A percentile compares a stretch with the other conserved stretches of the same genome.
Evolutionary conservation across 352 stramenopile species (phyloP).

Genomic region (Globisporangium echinulatum): DNA sequence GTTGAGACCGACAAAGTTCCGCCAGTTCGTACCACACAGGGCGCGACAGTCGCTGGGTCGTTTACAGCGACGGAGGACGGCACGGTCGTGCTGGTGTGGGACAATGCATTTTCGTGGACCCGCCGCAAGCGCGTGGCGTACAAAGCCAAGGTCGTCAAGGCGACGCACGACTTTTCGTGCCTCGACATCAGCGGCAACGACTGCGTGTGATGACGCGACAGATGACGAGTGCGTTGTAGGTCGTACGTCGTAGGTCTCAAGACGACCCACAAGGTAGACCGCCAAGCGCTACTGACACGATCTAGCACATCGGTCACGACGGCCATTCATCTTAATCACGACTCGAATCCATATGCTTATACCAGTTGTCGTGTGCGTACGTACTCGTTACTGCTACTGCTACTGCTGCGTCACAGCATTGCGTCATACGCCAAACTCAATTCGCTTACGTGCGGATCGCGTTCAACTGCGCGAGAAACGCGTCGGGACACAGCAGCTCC

Average conservation of each 20-base stretch:
- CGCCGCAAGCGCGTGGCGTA: conserved; percentile 64
- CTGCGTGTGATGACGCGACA: conserved; percentile 27
- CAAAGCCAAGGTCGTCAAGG: conserved; percentile 77
- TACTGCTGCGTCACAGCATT: too few relatives aligned
- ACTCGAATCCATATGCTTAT: too few relatives aligned
- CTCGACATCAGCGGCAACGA: conserved; percentile 73
- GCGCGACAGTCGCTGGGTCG: conserved; percentile 35
- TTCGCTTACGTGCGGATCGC: conserved; percentile 41
- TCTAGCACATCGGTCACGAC: not conserved
- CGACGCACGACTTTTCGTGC: conserved; percentile 64
- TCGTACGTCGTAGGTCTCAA: too few relatives aligned
- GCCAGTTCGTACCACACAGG: conserved; percentile 29
- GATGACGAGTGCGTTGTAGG: not conserved
- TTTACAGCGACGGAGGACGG: conserved; percentile 61
- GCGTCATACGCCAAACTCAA: not conserved
- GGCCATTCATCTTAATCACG: too few relatives aligned
- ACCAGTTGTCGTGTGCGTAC: too few relatives aligned
- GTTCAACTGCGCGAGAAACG: conserved; percentile 85
- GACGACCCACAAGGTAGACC: not conserved
- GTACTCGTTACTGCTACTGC: too few relatives aligned
- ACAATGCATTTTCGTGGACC: conserved; percentile 69
- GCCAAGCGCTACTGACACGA: not conserved
- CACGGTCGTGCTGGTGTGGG: conserved; percentile 65
- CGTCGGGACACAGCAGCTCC: conserved; percentile 83
- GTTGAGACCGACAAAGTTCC: conserved; percentile 51